A percentile compares a stretch with the other conserved stretches of the same genome.
phyloP scores from a whole-genome alignment of 768 basidiomycete genomes.

The Leccinum sublutescens region DNA sequence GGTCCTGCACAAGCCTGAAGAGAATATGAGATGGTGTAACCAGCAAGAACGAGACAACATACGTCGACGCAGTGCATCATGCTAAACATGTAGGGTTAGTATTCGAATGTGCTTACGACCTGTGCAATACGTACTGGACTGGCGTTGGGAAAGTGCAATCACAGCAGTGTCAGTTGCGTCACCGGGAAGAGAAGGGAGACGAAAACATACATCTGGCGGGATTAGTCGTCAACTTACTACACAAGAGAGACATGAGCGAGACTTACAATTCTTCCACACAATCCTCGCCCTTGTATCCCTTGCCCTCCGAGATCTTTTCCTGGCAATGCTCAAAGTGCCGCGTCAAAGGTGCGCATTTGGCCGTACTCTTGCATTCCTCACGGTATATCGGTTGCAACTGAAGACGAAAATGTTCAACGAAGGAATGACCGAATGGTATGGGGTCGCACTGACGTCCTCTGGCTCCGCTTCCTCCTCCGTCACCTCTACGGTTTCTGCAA shows the following conservation, averaged over 20 bases:
- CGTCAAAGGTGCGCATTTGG: slow-evolving; percentile 64
- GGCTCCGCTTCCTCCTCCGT: slow-evolving; percentile 63
- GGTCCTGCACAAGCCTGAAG: slow-evolving; percentile 59
- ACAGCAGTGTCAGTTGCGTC: slow-evolving; percentile 10
- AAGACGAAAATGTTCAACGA: neutral
- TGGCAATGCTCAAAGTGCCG: slow-evolving; percentile 91
- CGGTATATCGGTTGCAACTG: slow-evolving; percentile 70
- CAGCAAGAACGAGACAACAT: slow-evolving; percentile 30
- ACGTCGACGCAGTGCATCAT: slow-evolving; percentile 95
- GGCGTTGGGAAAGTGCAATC: slow-evolving; percentile 1
- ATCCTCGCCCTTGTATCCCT: slow-evolving; percentile 89
- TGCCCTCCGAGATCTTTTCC: slow-evolving; percentile 78
- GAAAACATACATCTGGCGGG: slow-evolving; percentile 25
- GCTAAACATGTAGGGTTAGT: slow-evolving; percentile 36
- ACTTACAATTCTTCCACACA: slow-evolving; percentile 89
- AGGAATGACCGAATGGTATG: neutral
- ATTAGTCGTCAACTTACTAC: slow-evolving; percentile 1
- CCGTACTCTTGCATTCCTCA: slow-evolving; percentile 68
- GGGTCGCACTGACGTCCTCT: slow-evolving; percentile 66
- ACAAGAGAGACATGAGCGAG: neutral
- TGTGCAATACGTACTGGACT: slow-evolving; percentile 64
- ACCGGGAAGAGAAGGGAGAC: neutral
- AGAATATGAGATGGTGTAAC: slow-evolving; percentile 4
- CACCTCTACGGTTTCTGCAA: slow-evolving; percentile 41
- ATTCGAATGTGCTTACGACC: neutral